Evolutionary conservation across 2,329 filamentous ascomycete genomes (phyloP).

Genomic region (Fusarium globosum): DNA sequence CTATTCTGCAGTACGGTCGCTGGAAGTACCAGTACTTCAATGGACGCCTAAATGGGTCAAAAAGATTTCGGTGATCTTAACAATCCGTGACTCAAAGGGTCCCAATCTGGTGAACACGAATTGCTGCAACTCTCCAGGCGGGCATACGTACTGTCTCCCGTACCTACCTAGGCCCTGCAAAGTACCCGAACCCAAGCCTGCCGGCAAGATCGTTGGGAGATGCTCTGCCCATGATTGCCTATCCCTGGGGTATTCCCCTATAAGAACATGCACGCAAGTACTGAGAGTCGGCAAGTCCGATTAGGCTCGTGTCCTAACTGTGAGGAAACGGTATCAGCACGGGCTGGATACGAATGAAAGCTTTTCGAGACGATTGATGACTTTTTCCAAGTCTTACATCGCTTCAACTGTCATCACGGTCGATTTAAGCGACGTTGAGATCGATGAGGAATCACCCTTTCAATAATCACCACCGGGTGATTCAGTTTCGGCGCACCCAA

Average conservation of each 20-base stretch:
- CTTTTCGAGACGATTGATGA: no score
- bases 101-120: background rate
- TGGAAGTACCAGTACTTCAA: background rate
- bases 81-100: background rate
- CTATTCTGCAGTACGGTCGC: background rate
- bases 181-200: background rate
- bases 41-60: background rate
- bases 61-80: slow-evolving; percentile 22
- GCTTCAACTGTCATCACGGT: no score
- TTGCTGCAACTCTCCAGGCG: background rate
- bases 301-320: background rate
- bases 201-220: background rate
- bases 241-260: background rate
- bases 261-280: background rate
- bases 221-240: background rate
- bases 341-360: no score
- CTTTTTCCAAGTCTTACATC: no score
- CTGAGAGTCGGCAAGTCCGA: background rate
- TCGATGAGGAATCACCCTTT: no score
- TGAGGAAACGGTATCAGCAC: background rate
- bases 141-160: background rate
- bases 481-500: no score
- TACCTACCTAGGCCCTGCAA: background rate
- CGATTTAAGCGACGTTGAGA: no score
- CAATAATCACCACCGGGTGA: no score